These are phyloP conservation scores for Pulicaria dysenterica DNA, from an alignment of 129 eudicot species.

Conservation along the genomic window DNA sequence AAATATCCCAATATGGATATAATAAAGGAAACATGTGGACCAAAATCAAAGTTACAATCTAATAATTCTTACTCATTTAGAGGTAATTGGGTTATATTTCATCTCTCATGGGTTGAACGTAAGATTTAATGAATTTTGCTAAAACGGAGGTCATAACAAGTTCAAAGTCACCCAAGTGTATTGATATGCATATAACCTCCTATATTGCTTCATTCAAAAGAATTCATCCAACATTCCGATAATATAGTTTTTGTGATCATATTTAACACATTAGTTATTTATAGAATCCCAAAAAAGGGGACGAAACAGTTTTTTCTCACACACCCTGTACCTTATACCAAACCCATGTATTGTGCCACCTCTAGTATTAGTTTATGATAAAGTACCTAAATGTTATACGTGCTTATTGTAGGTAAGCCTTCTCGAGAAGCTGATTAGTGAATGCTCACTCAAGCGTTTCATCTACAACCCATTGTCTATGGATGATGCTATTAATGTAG, in stretches of 20 bases:
- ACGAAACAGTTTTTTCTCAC: not conserved
- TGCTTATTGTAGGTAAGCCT: conserved; percentile 49
- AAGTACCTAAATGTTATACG: conserved; percentile 14
- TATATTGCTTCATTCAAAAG: not conserved
- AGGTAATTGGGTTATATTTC: not conserved
- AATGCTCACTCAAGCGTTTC: conserved; percentile 45
- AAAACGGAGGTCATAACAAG: not conserved
- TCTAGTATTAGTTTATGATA: not conserved
- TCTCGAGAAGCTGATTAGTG: conserved; percentile 53
- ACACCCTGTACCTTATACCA: not conserved
- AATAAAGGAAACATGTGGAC: too few relatives aligned
- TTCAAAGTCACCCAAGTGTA: not conserved
- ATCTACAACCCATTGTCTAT: conserved; percentile 40
- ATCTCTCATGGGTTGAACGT: not conserved
- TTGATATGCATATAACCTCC: not conserved
- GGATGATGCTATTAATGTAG: conserved; percentile 46
- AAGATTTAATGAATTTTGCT: not conserved
- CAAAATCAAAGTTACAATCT: too few relatives aligned
- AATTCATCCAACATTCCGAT: not conserved
- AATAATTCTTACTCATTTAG: not conserved
- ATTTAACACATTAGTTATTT: not conserved
- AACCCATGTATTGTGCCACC: not conserved
- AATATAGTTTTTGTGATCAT: not conserved
- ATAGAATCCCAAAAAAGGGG: not conserved
- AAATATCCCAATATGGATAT: too few relatives aligned